phyloP scores from a whole-genome alignment of 768 basidiomycete genomes.

The Tulasnella sp. region DNA sequence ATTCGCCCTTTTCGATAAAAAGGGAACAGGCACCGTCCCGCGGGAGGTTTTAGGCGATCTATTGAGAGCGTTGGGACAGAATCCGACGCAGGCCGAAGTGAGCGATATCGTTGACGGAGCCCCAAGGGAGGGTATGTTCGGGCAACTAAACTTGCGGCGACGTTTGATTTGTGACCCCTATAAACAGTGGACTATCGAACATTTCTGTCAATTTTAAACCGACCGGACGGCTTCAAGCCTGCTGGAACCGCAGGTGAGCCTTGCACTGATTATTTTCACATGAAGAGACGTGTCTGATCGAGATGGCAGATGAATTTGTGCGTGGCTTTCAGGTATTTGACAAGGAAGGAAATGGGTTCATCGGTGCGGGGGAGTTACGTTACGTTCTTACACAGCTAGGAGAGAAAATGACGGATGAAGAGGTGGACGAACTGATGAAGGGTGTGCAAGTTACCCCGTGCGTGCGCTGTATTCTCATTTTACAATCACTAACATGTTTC shows the following conservation, averaged over 20 bases:
- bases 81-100: slow-evolving; percentile 98
- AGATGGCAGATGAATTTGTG: slow-evolving; percentile 80
- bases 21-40: slow-evolving; percentile 81
- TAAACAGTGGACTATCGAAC: slow-evolving; percentile 80
- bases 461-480: slow-evolving; percentile 26
- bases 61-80: slow-evolving; percentile 87
- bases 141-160: not conserved
- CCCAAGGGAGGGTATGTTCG: slow-evolving; percentile 57
- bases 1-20: slow-evolving; percentile 96
- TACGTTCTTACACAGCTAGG: slow-evolving; percentile 93
- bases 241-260: slow-evolving; percentile 81
- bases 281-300: not conserved
- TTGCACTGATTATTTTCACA: not conserved
- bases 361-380: slow-evolving; percentile 76
- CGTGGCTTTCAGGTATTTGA: slow-evolving; percentile 99
- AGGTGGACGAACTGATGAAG: slow-evolving; percentile 95
- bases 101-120: slow-evolving; percentile 59
- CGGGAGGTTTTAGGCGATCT: slow-evolving; percentile 84
- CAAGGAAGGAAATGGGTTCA: slow-evolving; percentile 85
- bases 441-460: slow-evolving; percentile 84
- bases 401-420: slow-evolving; percentile 96
- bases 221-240: slow-evolving; percentile 94
- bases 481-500: not conserved
- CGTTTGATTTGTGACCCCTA: not conserved
- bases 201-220: slow-evolving; percentile 81